A percentile compares a stretch with the other conserved stretches of the same genome.
Conservation (phyloP, 805 yeast genomes). For the Teunomyces cretensis region DNA sequence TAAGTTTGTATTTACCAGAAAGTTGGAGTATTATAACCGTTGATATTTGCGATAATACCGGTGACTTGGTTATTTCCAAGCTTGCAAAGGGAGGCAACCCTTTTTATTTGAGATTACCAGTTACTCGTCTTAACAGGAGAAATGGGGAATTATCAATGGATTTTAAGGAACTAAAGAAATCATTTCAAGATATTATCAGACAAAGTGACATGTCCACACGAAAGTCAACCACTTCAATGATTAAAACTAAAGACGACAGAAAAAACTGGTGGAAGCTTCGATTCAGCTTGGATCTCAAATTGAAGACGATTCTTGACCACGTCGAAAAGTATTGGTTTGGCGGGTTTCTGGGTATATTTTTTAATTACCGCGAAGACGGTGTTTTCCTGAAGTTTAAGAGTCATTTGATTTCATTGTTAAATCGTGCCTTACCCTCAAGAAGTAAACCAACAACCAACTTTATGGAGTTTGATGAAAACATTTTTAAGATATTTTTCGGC, state of each 20-base stretch:
- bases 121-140: constrained; percentile 31
- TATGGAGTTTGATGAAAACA: constrained; percentile 17
- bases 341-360: constrained; percentile 68
- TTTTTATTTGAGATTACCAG: constrained; percentile 56
- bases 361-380: constrained; percentile 22
- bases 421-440: constrained; percentile 13
- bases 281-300: constrained; percentile 54
- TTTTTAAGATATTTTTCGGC: constrained; percentile 20
- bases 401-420: constrained; percentile 17
- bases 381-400: constrained; percentile 17
- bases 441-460: not conserved
- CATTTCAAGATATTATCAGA: constrained; percentile 46
- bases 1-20: constrained; percentile 32
- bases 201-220: constrained; percentile 65
- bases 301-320: constrained; percentile 51
- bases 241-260: constrained; percentile 59
- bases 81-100: constrained; percentile 34
- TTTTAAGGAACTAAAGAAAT: constrained; percentile 39
- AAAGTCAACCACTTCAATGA: constrained; percentile 48
- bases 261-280: constrained; percentile 78
- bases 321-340: constrained; percentile 75
- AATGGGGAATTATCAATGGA: constrained; percentile 33
- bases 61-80: constrained; percentile 57
- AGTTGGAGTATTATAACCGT: constrained; percentile 61
- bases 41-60: constrained; percentile 57